Conservation (phyloP, 1,284 basidiomycete species). For the Sanghuangporus sanghuang region DNA sequence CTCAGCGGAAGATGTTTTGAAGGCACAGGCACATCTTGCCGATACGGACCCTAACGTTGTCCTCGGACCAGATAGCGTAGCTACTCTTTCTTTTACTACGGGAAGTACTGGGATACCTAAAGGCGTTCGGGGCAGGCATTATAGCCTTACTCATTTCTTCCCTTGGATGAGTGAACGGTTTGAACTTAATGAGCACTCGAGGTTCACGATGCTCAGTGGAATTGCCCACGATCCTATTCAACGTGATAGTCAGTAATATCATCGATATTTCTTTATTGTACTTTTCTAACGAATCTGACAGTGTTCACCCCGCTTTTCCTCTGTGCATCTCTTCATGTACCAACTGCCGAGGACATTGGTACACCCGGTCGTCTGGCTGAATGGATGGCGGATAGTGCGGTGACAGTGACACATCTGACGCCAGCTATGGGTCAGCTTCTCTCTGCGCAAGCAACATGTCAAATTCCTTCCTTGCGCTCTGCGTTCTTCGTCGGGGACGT, state of each 20-base stretch:
- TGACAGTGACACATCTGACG: slow-evolving; percentile 94
- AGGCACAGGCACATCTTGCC: slow-evolving; percentile 45
- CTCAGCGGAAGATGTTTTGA: slow-evolving; percentile 45
- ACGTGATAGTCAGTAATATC: slow-evolving; percentile 78
- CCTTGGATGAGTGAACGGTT: slow-evolving; percentile 98
- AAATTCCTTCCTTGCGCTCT: slow-evolving; percentile 83
- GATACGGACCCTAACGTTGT: slow-evolving; percentile 75
- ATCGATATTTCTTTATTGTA: neutral
- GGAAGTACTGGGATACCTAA: slow-evolving; percentile 98
- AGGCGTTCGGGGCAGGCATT: slow-evolving; percentile 94
- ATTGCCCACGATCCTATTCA: slow-evolving; percentile 99
- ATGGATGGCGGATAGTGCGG: slow-evolving; percentile 93
- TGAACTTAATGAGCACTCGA: slow-evolving; percentile 68
- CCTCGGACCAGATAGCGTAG: slow-evolving; percentile 93
- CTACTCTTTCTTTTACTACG: slow-evolving; percentile 95
- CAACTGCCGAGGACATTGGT: slow-evolving; percentile 96
- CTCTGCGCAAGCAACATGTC: slow-evolving; percentile 88
- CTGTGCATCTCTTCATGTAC: slow-evolving; percentile 93
- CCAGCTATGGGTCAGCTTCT: slow-evolving; percentile 99
- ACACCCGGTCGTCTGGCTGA: slow-evolving; percentile 95
- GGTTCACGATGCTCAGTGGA: slow-evolving; percentile 98
- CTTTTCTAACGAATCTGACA: slow-evolving; percentile 28
- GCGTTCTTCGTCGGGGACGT: slow-evolving; percentile 99
- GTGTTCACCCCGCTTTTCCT: slow-evolving; percentile 99
- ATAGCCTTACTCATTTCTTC: slow-evolving; percentile 98